A percentile compares a stretch with the other conserved stretches of the same genome.
phyloP scores from a whole-genome alignment of 148 eudicot species.

The Cornus controversa region DNA sequence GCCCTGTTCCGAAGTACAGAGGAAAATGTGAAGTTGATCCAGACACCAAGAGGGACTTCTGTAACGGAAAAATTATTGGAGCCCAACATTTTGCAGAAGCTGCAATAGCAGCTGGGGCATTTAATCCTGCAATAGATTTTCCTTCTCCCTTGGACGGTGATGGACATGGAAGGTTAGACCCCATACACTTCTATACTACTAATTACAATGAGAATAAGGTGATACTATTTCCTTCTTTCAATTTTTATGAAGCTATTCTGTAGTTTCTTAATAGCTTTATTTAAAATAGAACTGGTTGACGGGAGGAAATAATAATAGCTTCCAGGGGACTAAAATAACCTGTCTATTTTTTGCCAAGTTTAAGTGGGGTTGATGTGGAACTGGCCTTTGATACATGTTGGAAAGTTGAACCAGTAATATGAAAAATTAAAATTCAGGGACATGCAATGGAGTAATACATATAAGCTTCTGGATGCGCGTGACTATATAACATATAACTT shows the following conservation, averaged over 20 bases:
- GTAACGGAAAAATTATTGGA: conserved; percentile 96
- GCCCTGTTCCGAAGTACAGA: conserved; percentile 73
- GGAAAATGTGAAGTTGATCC: conserved; percentile 95
- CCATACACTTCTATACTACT: background rate
- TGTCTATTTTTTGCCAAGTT: background rate
- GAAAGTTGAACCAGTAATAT: background rate
- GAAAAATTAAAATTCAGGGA: background rate
- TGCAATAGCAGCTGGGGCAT: conserved; percentile 91
- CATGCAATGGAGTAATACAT: background rate
- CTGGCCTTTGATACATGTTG: background rate
- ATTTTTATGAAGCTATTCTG: background rate
- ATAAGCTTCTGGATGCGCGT: background rate
- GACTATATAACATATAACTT: background rate
- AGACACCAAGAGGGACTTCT: conserved; percentile 58
- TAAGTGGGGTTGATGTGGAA: background rate
- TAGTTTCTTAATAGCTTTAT: conserved; percentile 1
- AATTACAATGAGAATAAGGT: background rate
- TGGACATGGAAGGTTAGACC: conserved; percentile 95
- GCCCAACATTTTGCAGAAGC: conserved; percentile 99
- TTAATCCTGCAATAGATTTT: conserved; percentile 76
- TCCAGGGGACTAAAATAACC: background rate
- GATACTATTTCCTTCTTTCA: conserved; percentile 4
- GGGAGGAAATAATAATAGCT: background rate
- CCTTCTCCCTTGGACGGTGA: conserved; percentile 98
- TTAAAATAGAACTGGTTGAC: background rate